Conservation (phyloP, 2,329 filamentous ascomycete genomes). For the Zymoseptoria ardabiliae region DNA sequence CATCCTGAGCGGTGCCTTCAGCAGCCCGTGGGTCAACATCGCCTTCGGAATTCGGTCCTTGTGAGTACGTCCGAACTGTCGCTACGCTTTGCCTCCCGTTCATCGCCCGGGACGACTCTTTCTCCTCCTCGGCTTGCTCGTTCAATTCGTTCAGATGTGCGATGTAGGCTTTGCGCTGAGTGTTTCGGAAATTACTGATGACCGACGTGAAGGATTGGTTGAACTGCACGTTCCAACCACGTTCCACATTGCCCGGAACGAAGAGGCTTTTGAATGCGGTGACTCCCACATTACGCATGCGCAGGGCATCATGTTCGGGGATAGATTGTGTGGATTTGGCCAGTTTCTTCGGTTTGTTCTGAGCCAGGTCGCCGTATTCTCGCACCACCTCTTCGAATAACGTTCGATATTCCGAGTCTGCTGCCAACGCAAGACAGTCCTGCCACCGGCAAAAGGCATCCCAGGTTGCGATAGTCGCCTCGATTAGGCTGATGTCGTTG, state of each 20-base stretch:
- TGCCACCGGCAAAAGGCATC: slow-evolving; percentile 83
- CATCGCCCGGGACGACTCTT: slow-evolving; percentile 55
- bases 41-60: slow-evolving; percentile 39
- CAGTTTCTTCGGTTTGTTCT: slow-evolving; percentile 37
- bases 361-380: slow-evolving; percentile 72
- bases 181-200: slow-evolving; percentile 76
- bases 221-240: slow-evolving; percentile 49
- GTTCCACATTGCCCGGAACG: slow-evolving; percentile 56
- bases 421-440: slow-evolving; percentile 75
- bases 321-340: slow-evolving; percentile 25
- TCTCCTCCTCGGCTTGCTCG: slow-evolving; percentile 58
- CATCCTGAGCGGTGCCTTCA: slow-evolving; percentile 75
- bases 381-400: slow-evolving; percentile 78
- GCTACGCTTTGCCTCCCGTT: slow-evolving; percentile 70
- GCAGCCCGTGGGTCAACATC: slow-evolving; percentile 61
- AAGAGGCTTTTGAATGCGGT: slow-evolving; percentile 73
- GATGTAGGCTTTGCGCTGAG: slow-evolving; percentile 57
- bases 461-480: slow-evolving; percentile 81
- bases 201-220: slow-evolving; percentile 75
- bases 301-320: slow-evolving; percentile 64
- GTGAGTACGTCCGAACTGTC: slow-evolving; percentile 62
- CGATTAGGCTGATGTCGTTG: slow-evolving; percentile 84
- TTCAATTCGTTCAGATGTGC: slow-evolving; percentile 60
- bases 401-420: slow-evolving; percentile 72
- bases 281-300: slow-evolving; percentile 47